Percentiles rank a stretch among this genome's conserved stretches.
These are phyloP conservation scores for Claviceps humidiphila DNA, from an alignment of 2,329 filamentous ascomycete genomes.

Conservation along the genomic window DNA sequence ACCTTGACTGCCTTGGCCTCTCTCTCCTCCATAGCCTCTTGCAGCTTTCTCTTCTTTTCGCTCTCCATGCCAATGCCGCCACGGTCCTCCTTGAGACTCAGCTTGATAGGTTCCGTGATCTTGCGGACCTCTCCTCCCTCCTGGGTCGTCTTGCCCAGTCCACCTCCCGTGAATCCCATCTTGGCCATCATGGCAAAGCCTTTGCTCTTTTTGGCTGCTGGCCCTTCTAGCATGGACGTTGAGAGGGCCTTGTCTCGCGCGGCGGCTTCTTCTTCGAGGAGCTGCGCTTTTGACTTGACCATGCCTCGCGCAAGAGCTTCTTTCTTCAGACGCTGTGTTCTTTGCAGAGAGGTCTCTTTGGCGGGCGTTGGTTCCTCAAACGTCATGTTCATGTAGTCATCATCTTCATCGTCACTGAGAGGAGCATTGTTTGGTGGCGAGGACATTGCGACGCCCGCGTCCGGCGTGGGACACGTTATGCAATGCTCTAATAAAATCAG, in stretches of 20 bases:
- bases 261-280: conserved; percentile 57
- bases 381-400: conserved; percentile 96
- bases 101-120: conserved; percentile 55
- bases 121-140: conserved; percentile 23
- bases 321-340: conserved; percentile 38
- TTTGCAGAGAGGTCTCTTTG: conserved; percentile 40
- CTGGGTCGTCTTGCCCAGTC: conserved; percentile 50
- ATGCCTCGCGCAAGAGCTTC: conserved; percentile 56
- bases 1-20: conserved; percentile 46
- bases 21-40: conserved; percentile 46
- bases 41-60: conserved; percentile 66
- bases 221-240: conserved; percentile 53
- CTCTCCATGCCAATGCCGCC: conserved; percentile 74
- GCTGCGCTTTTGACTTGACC: conserved; percentile 70
- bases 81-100: conserved; percentile 65
- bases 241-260: conserved; percentile 65
- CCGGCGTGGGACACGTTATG: no score
- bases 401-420: conserved; percentile 32
- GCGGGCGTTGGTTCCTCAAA: conserved; percentile 54
- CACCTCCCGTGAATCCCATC: conserved; percentile 76
- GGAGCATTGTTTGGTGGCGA: conserved; percentile 6
- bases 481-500: background rate
- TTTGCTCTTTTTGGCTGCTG: conserved; percentile 54
- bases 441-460: background rate
- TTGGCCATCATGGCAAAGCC: conserved; percentile 94